Evolutionary conservation across 2,329 filamentous ascomycete genomes (phyloP), one percentile per base, ranked within the genome.

Genomic region (Colletotrichum navitas): DNA sequence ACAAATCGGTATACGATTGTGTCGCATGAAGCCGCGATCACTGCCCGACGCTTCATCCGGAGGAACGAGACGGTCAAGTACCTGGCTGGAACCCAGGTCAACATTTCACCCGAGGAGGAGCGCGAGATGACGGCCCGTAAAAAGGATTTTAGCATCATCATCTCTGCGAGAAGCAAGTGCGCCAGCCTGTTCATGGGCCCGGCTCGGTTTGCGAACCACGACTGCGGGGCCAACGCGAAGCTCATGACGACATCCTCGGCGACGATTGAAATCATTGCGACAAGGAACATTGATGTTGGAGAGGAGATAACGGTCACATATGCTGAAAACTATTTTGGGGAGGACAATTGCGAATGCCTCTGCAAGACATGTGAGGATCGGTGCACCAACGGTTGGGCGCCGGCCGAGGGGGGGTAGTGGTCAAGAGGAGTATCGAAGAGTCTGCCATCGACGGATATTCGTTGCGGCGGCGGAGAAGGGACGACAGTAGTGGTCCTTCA

Each of bases 271-370:
- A 95, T 99, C 68, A 90, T 97, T 61, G 94, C 96, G 3, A 90
- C 91, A 43, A 90, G 91, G 75, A 88, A 95, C 70, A 98, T 99
- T 73, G 89, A 92, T 14, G 85, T 92, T 1, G 96, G 95, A 4
- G 95, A 99, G 72, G 96, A 99, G 80, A 97, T 99, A 71, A 99
- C 96, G 0, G 96, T 99, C 0, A 95, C 92, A 0, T 99, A 99
- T 77, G 94, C 95, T 32, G 94, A 97, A 24, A 94, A 94, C 78
- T 99, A 99, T 80, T 99, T 99, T 83, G 96, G 96, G 2, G 91
- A 94, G 55, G 90, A 95, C 79, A 99, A 99, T 76, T 95, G 94
- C 80, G 96, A 99, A 79, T 99, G 96, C 79, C 85, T 99, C 1
- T 99, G 96, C 80, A 88, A 88, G 76, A 96, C 93, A 0, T 99